Evolutionary conservation across 1,284 basidiomycete genomes (phyloP).

Genomic region (Neonothopanus nambi): DNA sequence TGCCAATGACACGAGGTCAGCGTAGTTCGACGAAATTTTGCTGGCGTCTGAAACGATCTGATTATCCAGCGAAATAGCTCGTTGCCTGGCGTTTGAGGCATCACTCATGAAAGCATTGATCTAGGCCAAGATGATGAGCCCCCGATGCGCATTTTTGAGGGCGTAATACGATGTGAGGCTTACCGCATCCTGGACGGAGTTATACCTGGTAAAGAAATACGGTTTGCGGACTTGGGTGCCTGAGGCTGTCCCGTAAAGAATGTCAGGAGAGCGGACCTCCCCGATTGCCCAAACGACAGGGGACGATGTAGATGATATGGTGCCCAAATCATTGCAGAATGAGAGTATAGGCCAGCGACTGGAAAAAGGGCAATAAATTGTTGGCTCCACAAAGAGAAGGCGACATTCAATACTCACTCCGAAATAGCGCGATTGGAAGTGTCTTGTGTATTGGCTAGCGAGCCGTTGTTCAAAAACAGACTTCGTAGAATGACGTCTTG

Average conservation of each 20-base stretch:
- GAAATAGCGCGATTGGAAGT: slow-evolving; percentile 38
- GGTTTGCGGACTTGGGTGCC: slow-evolving; percentile 5
- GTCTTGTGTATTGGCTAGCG: slow-evolving; percentile 43
- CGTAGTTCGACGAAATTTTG: slow-evolving; percentile 28
- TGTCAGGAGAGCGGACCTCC: not conserved
- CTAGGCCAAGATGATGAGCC: not conserved
- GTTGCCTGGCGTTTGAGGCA: slow-evolving; percentile 4
- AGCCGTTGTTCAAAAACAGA: slow-evolving; percentile 43
- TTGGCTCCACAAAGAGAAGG: no score
- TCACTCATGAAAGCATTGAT: slow-evolving; percentile 2
- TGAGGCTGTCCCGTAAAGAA: not conserved
- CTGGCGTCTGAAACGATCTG: slow-evolving; percentile 9
- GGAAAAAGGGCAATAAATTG: no score
- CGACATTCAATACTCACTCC: not conserved
- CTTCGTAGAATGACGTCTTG: slow-evolving; percentile 44
- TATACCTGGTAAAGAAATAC: slow-evolving; percentile 6
- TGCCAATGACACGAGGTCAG: slow-evolving; percentile 36
- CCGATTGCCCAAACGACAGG: slow-evolving; percentile 6
- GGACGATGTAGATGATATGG: not conserved
- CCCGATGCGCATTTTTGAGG: not conserved
- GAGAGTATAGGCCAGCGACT: slow-evolving; percentile 9
- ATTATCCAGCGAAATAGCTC: slow-evolving; percentile 8
- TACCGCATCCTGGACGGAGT: not conserved
- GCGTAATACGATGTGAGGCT: not conserved
- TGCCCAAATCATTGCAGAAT: slow-evolving; percentile 2